phyloP scores from a whole-genome alignment of 371 early-diverging fungal species.

The Conidiobolus coronatus region DNA sequence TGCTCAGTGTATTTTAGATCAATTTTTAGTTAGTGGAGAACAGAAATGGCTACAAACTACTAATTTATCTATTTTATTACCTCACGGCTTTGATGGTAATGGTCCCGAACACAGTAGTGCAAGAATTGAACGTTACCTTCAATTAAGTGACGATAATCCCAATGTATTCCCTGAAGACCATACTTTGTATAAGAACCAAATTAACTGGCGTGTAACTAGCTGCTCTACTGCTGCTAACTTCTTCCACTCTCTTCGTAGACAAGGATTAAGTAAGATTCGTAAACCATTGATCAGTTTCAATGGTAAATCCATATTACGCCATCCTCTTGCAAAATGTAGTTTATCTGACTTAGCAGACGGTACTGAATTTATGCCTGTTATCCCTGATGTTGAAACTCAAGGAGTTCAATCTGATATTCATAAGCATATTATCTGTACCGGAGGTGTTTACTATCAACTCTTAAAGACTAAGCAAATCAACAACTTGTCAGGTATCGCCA shows the following conservation, averaged over 20 bases:
- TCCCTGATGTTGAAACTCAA: conserved; percentile 64
- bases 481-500: conserved; percentile 33
- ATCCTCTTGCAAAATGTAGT: conserved; percentile 23
- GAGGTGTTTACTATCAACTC: conserved; percentile 89
- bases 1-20: conserved; percentile 89
- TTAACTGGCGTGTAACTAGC: conserved; percentile 82
- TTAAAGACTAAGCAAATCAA: conserved; percentile 67
- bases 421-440: conserved; percentile 77
- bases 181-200: conserved; percentile 15
- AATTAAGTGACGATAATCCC: conserved; percentile 40
- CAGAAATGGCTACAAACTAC: conserved; percentile 81
- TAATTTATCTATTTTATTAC: conserved; percentile 74
- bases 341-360: conserved; percentile 5
- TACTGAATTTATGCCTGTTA: conserved; percentile 68
- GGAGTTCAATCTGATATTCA: conserved; percentile 52
- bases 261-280: conserved; percentile 62
- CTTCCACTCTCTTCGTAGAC: conserved; percentile 85
- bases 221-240: conserved; percentile 90
- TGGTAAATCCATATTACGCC: conserved; percentile 52
- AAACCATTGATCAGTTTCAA: conserved; percentile 75
- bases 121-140: conserved; percentile 86
- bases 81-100: conserved; percentile 92
- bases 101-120: conserved; percentile 89
- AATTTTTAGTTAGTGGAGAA: conserved; percentile 70
- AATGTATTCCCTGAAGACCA: conserved; percentile 21